A percentile compares a stretch with the other conserved stretches of the same genome.
Evolutionary conservation across 1,284 basidiomycete species (phyloP).

Genomic region (Ustilago vetiveriae): DNA sequence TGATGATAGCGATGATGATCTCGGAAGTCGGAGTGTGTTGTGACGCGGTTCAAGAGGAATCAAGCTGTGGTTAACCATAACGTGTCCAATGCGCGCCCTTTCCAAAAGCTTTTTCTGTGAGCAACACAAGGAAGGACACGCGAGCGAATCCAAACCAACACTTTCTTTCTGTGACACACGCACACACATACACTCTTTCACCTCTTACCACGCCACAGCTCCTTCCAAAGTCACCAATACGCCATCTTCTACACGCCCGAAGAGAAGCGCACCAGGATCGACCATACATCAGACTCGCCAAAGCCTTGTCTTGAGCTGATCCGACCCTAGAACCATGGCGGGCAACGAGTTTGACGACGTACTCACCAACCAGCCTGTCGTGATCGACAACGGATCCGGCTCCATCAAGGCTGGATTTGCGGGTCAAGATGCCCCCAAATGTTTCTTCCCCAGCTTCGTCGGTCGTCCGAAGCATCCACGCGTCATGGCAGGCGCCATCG

Average conservation of each 20-base stretch:
- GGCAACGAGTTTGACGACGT: conserved; percentile 65
- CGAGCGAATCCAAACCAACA: conserved; percentile 7
- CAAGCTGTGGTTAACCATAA: no score
- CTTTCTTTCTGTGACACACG: no score
- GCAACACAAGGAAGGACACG: conserved; percentile 11
- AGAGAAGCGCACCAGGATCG: no score
- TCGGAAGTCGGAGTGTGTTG: conserved; percentile 6
- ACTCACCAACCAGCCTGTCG: conserved; percentile 67
- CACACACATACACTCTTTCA: no score
- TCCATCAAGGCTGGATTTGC: conserved; percentile 67
- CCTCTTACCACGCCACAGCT: no score
- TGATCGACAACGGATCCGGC: conserved; percentile 66
- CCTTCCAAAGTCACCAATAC: no score
- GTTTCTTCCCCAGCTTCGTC: conserved; percentile 65
- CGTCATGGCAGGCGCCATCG: conserved; percentile 66
- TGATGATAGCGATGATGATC: neutral
- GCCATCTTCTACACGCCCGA: no score
- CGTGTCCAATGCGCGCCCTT: no score
- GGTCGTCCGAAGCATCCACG: conserved; percentile 65
- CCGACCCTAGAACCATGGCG: conserved; percentile 40
- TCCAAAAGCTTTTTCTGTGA: no score
- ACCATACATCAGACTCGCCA: no score
- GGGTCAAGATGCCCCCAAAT: conserved; percentile 64
- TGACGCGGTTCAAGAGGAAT: no score
- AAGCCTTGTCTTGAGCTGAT: no score